Percentiles rank a stretch among this genome's conserved stretches.
Conservation (phyloP, 2,329 filamentous ascomycete species). For the Colletotrichum tamarilloi region DNA sequence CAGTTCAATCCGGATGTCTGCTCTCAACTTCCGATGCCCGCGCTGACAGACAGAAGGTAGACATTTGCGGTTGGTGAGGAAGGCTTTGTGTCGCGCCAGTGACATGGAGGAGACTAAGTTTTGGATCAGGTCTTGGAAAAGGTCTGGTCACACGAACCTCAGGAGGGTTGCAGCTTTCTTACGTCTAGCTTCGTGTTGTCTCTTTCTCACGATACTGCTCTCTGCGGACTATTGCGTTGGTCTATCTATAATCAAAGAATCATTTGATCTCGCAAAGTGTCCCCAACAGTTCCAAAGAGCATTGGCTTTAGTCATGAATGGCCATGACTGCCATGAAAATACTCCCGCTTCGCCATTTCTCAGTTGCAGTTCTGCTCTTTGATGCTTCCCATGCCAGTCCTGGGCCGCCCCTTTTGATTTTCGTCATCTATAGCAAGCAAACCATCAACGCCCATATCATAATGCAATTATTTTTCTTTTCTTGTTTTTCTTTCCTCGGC, state of each 20-base stretch:
- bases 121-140: neutral
- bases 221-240: slow-evolving; percentile 1
- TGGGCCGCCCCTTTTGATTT: slow-evolving; percentile 17
- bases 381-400: slow-evolving; percentile 22
- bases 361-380: slow-evolving; percentile 3
- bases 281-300: slow-evolving; percentile 15
- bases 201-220: slow-evolving; percentile 10
- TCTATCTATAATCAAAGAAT: slow-evolving; percentile 20
- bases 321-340: slow-evolving; percentile 9
- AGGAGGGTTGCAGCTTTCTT: slow-evolving; percentile 13
- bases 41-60: neutral
- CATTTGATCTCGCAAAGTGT: neutral
- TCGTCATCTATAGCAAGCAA: slow-evolving; percentile 31
- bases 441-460: slow-evolving; percentile 33
- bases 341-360: slow-evolving; percentile 23
- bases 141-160: slow-evolving; percentile 13
- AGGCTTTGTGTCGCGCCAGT: neutral
- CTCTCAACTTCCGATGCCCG: neutral
- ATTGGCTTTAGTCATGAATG: neutral
- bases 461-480: slow-evolving; percentile 27
- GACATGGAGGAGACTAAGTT: neutral
- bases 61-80: neutral
- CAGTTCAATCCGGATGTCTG: neutral
- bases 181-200: slow-evolving; percentile 14
- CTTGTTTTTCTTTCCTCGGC: slow-evolving; percentile 10